These are phyloP conservation scores for Nakazawaea ambrosiae DNA, from an alignment of 805 yeast genomes.

Conservation along the genomic window DNA sequence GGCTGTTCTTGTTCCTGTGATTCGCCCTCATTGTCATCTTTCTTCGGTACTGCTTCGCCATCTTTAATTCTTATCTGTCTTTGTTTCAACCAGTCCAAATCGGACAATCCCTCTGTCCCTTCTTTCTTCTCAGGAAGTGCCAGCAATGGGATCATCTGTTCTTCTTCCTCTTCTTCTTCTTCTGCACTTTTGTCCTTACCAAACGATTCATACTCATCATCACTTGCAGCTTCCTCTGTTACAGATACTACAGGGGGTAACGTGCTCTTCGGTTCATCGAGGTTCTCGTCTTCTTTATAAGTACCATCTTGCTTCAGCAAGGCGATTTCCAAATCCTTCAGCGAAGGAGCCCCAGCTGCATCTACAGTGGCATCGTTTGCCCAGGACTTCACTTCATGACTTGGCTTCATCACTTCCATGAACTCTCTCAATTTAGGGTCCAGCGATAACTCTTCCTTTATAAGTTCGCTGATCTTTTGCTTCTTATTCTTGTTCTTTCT, in stretches of 20 bases:
- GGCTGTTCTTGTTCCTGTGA: slow-evolving; percentile 1
- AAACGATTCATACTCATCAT: slow-evolving; percentile 47
- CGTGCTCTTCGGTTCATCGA: no score
- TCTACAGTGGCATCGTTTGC: slow-evolving; percentile 51
- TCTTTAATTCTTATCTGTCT: slow-evolving; percentile 69
- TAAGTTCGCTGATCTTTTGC: slow-evolving; percentile 23
- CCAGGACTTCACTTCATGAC: slow-evolving; percentile 68
- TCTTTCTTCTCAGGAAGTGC: slow-evolving; percentile 3
- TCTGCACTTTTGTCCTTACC: slow-evolving; percentile 23
- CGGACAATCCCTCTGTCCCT: slow-evolving; percentile 44
- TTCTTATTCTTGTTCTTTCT: slow-evolving; percentile 34
- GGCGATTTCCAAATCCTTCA: slow-evolving; percentile 36
- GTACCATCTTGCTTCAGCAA: slow-evolving; percentile 20
- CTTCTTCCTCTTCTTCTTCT: slow-evolving; percentile 36
- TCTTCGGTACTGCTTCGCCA: slow-evolving; percentile 18
- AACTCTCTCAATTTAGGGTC: slow-evolving; percentile 73
- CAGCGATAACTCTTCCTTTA: slow-evolving; percentile 56
- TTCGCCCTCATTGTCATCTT: slow-evolving; percentile 12
- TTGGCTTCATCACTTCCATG: slow-evolving; percentile 76
- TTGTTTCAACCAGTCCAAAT: slow-evolving; percentile 80
- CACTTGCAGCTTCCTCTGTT: slow-evolving; percentile 36
- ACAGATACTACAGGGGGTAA: slow-evolving; percentile 14
- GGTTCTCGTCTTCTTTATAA: neutral
- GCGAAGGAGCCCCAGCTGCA: slow-evolving; percentile 38
- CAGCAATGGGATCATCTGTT: slow-evolving; percentile 34